Conservation (phyloP, 2,329 filamentous ascomycete species). For the Sarocladium brachiariae region DNA sequence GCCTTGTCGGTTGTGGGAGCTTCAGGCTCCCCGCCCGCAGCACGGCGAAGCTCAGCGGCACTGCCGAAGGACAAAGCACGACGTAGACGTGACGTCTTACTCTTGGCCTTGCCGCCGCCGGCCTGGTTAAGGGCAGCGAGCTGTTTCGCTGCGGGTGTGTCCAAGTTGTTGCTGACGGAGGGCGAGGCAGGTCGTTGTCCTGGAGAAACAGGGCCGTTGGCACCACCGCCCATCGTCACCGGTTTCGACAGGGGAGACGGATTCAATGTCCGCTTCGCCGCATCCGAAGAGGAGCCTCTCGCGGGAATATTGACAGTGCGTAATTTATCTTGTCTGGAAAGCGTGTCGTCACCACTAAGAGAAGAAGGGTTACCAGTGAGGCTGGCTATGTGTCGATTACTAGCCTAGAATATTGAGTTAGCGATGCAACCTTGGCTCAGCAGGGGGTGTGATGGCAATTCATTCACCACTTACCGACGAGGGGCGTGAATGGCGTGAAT, state of each 20-base stretch:
- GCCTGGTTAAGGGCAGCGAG: slow-evolving; percentile 83
- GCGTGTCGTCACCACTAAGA: slow-evolving; percentile 35
- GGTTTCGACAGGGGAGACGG: slow-evolving; percentile 72
- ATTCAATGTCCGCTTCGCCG: slow-evolving; percentile 55
- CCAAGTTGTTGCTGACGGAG: slow-evolving; percentile 28
- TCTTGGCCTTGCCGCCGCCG: slow-evolving; percentile 62
- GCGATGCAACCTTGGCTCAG: slow-evolving; percentile 27
- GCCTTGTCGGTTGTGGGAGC: slow-evolving; percentile 17
- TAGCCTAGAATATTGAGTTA: slow-evolving; percentile 48
- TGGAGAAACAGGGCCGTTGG: slow-evolving; percentile 30
- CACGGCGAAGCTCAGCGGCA: slow-evolving; percentile 79
- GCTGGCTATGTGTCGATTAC: slow-evolving; percentile 50
- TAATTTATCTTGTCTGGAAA: slow-evolving; percentile 43
- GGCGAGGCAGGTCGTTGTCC: slow-evolving; percentile 19
- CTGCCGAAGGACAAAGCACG: slow-evolving; percentile 96
- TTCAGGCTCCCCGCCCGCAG: slow-evolving; percentile 55
- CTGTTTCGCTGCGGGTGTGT: slow-evolving; percentile 74
- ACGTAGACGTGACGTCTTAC: slow-evolving; percentile 78
- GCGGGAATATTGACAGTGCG: slow-evolving; percentile 53
- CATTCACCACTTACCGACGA: slow-evolving; percentile 53
- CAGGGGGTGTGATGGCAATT: slow-evolving; percentile 32
- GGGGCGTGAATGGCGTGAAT: slow-evolving; percentile 56
- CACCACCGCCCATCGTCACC: slow-evolving; percentile 53
- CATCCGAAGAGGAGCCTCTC: slow-evolving; percentile 59
- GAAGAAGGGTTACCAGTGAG: slow-evolving; percentile 48